phyloP scores from a whole-genome alignment of 257 asterid genomes.

The Lycium barbarum region DNA sequence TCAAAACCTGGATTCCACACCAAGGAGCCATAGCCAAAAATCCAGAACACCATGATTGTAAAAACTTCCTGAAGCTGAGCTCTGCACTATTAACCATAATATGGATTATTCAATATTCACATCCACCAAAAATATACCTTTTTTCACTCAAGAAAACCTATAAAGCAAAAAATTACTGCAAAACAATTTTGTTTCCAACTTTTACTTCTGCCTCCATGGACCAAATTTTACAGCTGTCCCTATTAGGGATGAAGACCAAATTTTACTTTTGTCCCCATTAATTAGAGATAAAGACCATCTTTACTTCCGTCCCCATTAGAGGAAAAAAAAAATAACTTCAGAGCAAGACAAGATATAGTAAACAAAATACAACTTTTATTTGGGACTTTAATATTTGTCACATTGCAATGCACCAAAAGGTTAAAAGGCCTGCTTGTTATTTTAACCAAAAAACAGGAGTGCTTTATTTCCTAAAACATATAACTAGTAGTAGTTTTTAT shows the following conservation, averaged over 20 bases:
- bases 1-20: slow-evolving; percentile 97
- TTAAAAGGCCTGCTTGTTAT: background rate
- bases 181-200: too few relatives aligned
- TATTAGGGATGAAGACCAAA: background rate
- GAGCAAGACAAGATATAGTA: background rate
- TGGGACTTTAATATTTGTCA: background rate
- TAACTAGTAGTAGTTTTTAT: background rate
- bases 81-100: background rate
- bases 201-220: too few relatives aligned
- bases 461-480: background rate
- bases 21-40: slow-evolving; percentile 90
- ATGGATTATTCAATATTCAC: background rate
- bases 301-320: background rate
- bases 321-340: background rate
- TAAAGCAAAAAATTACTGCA: background rate
- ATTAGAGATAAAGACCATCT: background rate
- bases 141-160: background rate
- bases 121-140: background rate
- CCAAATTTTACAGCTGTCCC: background rate
- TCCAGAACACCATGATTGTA: slow-evolving; percentile 79
- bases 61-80: background rate
- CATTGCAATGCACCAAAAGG: slow-evolving; percentile 16
- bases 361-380: slow-evolving; percentile 2
- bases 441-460: background rate
- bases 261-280: too few relatives aligned